phyloP scores from a whole-genome alignment of 345 rosid species.

The Erucastrum elatum region DNA sequence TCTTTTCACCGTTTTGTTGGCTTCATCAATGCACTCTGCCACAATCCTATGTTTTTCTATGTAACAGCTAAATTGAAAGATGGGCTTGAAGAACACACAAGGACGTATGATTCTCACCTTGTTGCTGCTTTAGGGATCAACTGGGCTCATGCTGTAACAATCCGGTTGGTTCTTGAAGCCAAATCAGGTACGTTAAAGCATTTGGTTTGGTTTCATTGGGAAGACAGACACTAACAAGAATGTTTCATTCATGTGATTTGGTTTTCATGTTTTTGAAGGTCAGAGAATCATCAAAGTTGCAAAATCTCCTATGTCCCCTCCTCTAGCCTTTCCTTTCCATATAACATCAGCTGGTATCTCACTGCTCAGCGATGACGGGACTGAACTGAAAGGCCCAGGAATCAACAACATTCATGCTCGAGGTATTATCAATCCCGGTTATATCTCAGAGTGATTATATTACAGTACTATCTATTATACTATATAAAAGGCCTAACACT shows the following conservation, averaged over 20 bases:
- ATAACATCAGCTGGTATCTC: slow-evolving; percentile 68
- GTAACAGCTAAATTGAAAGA: slow-evolving; percentile 46
- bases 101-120: slow-evolving; percentile 61
- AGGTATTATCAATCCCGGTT: slow-evolving; percentile 20
- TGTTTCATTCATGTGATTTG: neutral
- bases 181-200: slow-evolving; percentile 55
- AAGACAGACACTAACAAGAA: no score
- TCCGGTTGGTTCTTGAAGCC: slow-evolving; percentile 69
- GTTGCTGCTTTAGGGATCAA: slow-evolving; percentile 80
- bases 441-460: neutral
- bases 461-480: neutral
- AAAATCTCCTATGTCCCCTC: slow-evolving; percentile 80
- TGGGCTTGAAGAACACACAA: slow-evolving; percentile 40
- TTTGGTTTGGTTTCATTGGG: no score
- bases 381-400: slow-evolving; percentile 59
- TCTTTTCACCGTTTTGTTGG: neutral
- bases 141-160: slow-evolving; percentile 91
- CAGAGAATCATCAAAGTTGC: slow-evolving; percentile 76
- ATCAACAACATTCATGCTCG: slow-evolving; percentile 53
- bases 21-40: neutral
- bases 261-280: slow-evolving; percentile 47
- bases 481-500: neutral
- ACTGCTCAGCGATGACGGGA: slow-evolving; percentile 59
- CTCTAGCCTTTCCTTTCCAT: slow-evolving; percentile 70
- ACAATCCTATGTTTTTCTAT: neutral